phyloP scores from a whole-genome alignment of 1,284 basidiomycete species.

The Afroboletus lepidellus region DNA sequence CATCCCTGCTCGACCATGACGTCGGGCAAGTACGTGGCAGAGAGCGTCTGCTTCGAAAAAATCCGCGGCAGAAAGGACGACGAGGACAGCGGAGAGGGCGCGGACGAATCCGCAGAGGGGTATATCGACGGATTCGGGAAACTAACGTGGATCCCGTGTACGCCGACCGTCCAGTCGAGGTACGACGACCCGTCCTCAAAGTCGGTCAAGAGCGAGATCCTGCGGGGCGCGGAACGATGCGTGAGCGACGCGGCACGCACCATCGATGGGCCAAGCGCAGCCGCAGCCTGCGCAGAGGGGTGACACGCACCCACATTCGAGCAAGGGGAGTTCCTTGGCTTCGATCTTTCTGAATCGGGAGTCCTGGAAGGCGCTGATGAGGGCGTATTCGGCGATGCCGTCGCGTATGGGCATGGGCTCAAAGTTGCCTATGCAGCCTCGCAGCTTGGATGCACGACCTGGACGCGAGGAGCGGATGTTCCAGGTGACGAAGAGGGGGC shows the following conservation, averaged over 20 bases:
- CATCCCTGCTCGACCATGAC: constrained; percentile 92
- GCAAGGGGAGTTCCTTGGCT: constrained; percentile 68
- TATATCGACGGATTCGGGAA: constrained; percentile 76
- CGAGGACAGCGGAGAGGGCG: constrained; percentile 70
- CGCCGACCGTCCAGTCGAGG: constrained; percentile 90
- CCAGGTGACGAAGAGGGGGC: constrained; percentile 97
- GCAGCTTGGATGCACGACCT: constrained; percentile 61
- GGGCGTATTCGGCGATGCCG: constrained; percentile 87
- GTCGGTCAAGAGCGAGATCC: constrained; percentile 89
- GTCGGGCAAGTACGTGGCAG: constrained; percentile 94
- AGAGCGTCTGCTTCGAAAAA: constrained; percentile 59
- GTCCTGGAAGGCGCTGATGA: constrained; percentile 80
- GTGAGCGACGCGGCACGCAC: neutral
- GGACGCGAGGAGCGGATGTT: constrained; percentile 66
- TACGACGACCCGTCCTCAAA: constrained; percentile 87
- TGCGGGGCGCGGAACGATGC: neutral
- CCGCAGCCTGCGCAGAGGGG: neutral
- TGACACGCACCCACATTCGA: constrained; percentile 82
- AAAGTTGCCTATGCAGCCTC: constrained; percentile 97
- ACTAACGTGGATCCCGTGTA: constrained; percentile 89
- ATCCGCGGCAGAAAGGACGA: constrained; percentile 55
- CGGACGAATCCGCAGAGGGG: constrained; percentile 46
- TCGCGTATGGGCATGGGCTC: constrained; percentile 72
- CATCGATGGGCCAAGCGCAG: neutral
- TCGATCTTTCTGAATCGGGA: constrained; percentile 72